Conservation (phyloP, 1,284 basidiomycete species). For the Moesziomyces parantarcticus region DNA sequence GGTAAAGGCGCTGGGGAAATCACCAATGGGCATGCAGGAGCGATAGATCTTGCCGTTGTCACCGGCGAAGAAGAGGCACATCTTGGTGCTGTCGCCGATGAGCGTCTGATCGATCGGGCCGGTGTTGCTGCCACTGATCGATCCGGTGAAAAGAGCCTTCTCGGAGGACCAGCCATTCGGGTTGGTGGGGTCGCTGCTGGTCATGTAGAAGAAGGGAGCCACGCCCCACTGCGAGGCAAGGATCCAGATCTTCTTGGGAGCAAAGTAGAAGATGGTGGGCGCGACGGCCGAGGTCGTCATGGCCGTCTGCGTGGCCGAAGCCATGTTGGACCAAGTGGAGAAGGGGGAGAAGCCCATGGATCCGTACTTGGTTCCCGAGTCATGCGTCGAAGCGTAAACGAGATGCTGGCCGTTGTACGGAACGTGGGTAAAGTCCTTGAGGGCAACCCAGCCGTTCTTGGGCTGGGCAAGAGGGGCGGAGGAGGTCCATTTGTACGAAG, state of each 20-base stretch:
- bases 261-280: conserved; percentile 29
- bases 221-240: conserved; percentile 28
- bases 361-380: conserved; percentile 20
- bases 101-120: conserved; percentile 36
- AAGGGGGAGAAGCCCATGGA: conserved; percentile 39
- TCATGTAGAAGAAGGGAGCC: conserved; percentile 12
- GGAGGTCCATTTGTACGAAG: conserved; percentile 26
- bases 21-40: conserved; percentile 24
- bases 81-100: conserved; percentile 22
- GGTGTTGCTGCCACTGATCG: conserved; percentile 4
- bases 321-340: conserved; percentile 25
- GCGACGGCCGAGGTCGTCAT: conserved; percentile 17
- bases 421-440: conserved; percentile 41
- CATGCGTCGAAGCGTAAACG: conserved; percentile 25
- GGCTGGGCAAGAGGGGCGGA: conserved; percentile 27
- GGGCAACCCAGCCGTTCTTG: conserved; percentile 14
- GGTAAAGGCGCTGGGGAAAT: conserved; percentile 24
- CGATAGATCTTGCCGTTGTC: conserved; percentile 42
- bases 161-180: conserved; percentile 26
- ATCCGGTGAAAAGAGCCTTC: conserved; percentile 17
- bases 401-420: conserved; percentile 37
- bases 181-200: conserved; percentile 21
- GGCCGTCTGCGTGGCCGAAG: conserved; percentile 22
- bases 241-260: conserved; percentile 16
- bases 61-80: conserved; percentile 32